Conservation (phyloP, 2,329 filamentous ascomycete genomes). For the Ceratocystis diversiconidia region DNA sequence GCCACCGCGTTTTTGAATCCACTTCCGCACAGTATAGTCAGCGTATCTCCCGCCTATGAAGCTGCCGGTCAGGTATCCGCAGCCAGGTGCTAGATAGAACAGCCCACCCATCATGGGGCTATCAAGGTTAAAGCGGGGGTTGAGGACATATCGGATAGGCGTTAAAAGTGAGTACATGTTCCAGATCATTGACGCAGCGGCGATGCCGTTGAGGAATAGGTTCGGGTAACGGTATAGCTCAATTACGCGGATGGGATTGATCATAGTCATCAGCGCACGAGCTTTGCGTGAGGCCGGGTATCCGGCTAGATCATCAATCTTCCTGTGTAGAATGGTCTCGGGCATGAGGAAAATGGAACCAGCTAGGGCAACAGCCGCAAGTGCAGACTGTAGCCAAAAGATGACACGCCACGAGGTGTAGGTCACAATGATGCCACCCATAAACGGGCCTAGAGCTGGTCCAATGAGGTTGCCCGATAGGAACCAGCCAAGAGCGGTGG, state of each 20-base stretch:
- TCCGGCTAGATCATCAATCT: conserved; percentile 46
- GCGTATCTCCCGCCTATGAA: conserved; percentile 60
- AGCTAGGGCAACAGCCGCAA: conserved; percentile 45
- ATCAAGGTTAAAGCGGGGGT: conserved; percentile 56
- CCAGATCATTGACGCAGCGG: conserved; percentile 52
- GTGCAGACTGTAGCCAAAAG: conserved; percentile 61
- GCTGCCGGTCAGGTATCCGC: conserved; percentile 54
- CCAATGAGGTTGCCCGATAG: conserved; percentile 57
- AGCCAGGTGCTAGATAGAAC: conserved; percentile 61
- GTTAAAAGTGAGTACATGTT: conserved; percentile 53
- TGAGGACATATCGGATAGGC: conserved; percentile 57
- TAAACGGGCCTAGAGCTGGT: conserved; percentile 54
- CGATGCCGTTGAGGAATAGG: conserved; percentile 43
- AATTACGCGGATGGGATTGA: conserved; percentile 52
- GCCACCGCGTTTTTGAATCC: conserved; percentile 44
- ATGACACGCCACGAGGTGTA: conserved; percentile 59
- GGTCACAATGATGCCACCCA: conserved; percentile 65
- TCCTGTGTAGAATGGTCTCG: conserved; percentile 56
- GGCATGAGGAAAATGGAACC: conserved; percentile 53
- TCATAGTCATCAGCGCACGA: conserved; percentile 43
- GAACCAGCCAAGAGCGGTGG: conserved; percentile 61
- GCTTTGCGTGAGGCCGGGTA: conserved; percentile 36
- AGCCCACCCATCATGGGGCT: conserved; percentile 53
- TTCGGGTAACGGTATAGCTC: conserved; percentile 55
- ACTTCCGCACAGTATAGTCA: conserved; percentile 50